A percentile compares a stretch with the other conserved stretches of the same genome.
Evolutionary conservation across 2,329 filamentous ascomycete species (phyloP).

Genomic region (Cercospora beticola): DNA sequence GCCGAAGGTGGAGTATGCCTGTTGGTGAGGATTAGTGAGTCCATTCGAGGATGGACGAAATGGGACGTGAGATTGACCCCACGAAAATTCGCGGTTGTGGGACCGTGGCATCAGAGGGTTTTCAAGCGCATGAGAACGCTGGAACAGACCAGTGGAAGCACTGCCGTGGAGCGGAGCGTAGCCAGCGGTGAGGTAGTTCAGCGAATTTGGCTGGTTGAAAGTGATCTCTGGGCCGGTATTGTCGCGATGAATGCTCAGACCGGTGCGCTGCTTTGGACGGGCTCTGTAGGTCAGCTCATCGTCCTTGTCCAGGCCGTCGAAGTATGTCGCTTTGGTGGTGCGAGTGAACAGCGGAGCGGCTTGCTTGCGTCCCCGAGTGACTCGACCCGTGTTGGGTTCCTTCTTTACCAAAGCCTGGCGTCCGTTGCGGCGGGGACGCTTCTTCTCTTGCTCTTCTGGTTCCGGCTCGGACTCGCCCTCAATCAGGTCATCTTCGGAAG

Average conservation of each 20-base stretch:
- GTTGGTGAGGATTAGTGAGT: constrained; percentile 3
- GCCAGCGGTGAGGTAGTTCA: constrained; percentile 25
- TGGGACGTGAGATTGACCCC: constrained; percentile 18
- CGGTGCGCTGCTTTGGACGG: constrained; percentile 37
- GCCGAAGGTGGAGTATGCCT: constrained; percentile 8
- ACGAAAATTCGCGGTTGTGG: constrained; percentile 18
- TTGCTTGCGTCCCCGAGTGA: constrained; percentile 21
- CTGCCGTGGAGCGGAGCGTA: constrained; percentile 13
- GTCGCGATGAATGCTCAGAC: constrained; percentile 46
- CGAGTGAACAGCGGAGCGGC: constrained; percentile 13
- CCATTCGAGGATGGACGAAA: constrained; percentile 22
- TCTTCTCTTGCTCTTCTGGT: constrained; percentile 32
- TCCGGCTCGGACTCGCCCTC: constrained; percentile 36
- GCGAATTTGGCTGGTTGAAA: constrained; percentile 30
- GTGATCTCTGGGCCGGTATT: constrained; percentile 38
- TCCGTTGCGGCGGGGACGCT: constrained; percentile 25
- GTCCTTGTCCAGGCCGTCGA: constrained; percentile 25
- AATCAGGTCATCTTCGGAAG: constrained; percentile 41
- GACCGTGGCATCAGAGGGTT: constrained; percentile 11
- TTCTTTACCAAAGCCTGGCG: constrained; percentile 31
- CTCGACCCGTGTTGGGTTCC: constrained; percentile 31
- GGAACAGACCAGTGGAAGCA: not conserved
- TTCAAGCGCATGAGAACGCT: constrained; percentile 9
- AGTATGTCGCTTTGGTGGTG: constrained; percentile 17
- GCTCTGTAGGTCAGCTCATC: constrained; percentile 37